phyloP scores from a whole-genome alignment of 2,329 filamentous ascomycete genomes.

The Ceratocystis cubensis region DNA sequence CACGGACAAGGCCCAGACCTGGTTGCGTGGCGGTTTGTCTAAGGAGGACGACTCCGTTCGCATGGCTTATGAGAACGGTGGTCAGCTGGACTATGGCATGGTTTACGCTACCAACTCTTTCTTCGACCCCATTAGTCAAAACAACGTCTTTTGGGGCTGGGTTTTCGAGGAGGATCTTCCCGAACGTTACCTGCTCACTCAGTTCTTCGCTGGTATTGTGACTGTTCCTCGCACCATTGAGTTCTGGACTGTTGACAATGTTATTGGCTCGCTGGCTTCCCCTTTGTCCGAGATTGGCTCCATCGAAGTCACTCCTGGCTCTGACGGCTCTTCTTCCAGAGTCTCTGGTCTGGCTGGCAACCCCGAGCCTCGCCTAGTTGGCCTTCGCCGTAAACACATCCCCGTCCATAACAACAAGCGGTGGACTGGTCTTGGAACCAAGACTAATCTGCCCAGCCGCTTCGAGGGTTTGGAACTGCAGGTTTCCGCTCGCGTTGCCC shows the following conservation, averaged over 20 bases:
- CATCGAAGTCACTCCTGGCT: constrained; percentile 12
- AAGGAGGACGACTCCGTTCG: constrained; percentile 9
- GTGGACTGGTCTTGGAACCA: constrained; percentile 19
- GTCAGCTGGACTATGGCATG: constrained; percentile 23
- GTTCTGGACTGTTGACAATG: constrained; percentile 17
- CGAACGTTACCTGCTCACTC: constrained; percentile 11
- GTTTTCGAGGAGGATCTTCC: constrained; percentile 17
- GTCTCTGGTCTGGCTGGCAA: constrained; percentile 15
- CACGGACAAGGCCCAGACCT: constrained; percentile 14
- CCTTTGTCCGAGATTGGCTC: constrained; percentile 12
- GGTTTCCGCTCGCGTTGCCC: constrained; percentile 8
- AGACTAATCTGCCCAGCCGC: constrained; percentile 15
- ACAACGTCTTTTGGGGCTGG: constrained; percentile 13
- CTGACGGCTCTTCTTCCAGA: constrained; percentile 3
- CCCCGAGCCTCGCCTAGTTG: constrained; percentile 10
- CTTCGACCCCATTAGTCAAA: constrained; percentile 20
- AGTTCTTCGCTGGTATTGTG: constrained; percentile 17
- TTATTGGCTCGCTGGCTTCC: constrained; percentile 14
- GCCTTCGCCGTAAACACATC: constrained; percentile 16
- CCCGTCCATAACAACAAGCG: constrained; percentile 11
- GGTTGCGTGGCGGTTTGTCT: constrained; percentile 10
- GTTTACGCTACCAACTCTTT: constrained; percentile 24
- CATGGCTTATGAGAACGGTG: constrained; percentile 14
- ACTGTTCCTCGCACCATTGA: constrained; percentile 16
- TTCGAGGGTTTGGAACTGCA: constrained; percentile 15